phyloP scores from a whole-genome alignment of 352 stramenopile species.

The Discostella stelligera region DNA sequence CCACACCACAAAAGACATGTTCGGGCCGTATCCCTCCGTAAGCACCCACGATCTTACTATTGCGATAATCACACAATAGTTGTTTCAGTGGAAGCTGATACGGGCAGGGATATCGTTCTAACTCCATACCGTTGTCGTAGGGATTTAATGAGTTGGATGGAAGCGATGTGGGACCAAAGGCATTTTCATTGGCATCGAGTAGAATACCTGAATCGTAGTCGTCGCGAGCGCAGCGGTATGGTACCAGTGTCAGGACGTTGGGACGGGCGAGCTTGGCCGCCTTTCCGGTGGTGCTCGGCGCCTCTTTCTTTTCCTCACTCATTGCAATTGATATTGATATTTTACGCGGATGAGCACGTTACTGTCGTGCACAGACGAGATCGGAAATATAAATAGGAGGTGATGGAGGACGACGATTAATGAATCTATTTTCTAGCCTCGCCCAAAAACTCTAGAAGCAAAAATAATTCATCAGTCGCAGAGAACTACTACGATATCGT shows the following conservation, averaged over 20 bases:
- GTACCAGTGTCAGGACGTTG: conserved; percentile 94
- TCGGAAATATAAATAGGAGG: not conserved
- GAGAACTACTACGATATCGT: no score
- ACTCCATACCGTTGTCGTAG: conserved; percentile 70
- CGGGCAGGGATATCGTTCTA: conserved; percentile 95
- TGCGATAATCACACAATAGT: conserved; percentile 82
- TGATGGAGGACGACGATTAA: no score
- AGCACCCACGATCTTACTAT: conserved; percentile 11
- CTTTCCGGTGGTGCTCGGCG: conserved; percentile 29
- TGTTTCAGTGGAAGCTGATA: conserved; percentile 93
- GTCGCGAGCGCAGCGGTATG: conserved; percentile 96
- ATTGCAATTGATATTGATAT: conserved; percentile 7
- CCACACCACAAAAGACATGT: conserved; percentile 97
- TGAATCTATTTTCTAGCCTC: no score
- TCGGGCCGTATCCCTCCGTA: conserved; percentile 65
- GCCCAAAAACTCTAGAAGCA: no score
- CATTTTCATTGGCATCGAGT: conserved; percentile 98
- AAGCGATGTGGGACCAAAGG: conserved; percentile 86
- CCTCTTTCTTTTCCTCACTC: conserved; percentile 17
- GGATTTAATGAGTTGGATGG: conserved; percentile 81
- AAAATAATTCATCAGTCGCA: no score
- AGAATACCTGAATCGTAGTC: conserved; percentile 92
- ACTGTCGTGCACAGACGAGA: no score
- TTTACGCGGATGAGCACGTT: not conserved
- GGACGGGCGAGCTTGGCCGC: conserved; percentile 87